These are phyloP conservation scores for Arachis stenosperma DNA, from an alignment of 306 rosid genomes.

Conservation along the genomic window DNA sequence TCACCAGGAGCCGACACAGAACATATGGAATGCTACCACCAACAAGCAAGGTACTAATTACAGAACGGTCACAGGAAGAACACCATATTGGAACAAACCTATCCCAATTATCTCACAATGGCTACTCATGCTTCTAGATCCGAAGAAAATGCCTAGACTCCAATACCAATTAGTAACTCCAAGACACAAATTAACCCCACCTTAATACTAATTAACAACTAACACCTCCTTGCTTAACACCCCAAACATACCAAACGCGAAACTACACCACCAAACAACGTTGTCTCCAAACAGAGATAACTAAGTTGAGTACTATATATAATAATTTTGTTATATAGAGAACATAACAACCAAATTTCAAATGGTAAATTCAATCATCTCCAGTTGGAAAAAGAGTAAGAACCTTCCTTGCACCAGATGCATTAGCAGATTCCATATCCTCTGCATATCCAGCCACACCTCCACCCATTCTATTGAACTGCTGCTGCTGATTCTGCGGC, in stretches of 20 bases:
- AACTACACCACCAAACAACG: conserved; percentile 43
- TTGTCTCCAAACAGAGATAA: conserved; percentile 41
- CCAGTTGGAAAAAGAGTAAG: conserved; percentile 93
- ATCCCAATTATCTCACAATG: conserved; percentile 36
- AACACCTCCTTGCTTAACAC: conserved; percentile 31
- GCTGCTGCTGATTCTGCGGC: conserved; percentile 45
- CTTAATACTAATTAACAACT: conserved; percentile 44
- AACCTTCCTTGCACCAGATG: conserved; percentile 79
- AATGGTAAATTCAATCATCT: conserved; percentile 64
- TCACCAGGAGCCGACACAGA: conserved; percentile 53
- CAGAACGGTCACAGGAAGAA: conserved; percentile 35
- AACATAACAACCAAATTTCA: not conserved
- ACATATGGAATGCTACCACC: conserved; percentile 39
- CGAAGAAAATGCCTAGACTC: conserved; percentile 46
- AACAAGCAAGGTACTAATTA: conserved; percentile 45
- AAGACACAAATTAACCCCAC: conserved; percentile 33
- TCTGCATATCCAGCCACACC: conserved; percentile 69
- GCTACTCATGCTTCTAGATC: conserved; percentile 44
- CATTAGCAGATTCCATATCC: conserved; percentile 86
- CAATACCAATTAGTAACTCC: conserved; percentile 44
- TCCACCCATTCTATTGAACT: conserved; percentile 74
- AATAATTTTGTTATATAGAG: not conserved
- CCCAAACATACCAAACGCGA: conserved; percentile 36
- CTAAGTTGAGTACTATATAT: conserved; percentile 32
- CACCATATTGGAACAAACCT: conserved; percentile 26